phyloP scores from a whole-genome alignment of 768 basidiomycete genomes.

The Lentinula aciculospora region DNA sequence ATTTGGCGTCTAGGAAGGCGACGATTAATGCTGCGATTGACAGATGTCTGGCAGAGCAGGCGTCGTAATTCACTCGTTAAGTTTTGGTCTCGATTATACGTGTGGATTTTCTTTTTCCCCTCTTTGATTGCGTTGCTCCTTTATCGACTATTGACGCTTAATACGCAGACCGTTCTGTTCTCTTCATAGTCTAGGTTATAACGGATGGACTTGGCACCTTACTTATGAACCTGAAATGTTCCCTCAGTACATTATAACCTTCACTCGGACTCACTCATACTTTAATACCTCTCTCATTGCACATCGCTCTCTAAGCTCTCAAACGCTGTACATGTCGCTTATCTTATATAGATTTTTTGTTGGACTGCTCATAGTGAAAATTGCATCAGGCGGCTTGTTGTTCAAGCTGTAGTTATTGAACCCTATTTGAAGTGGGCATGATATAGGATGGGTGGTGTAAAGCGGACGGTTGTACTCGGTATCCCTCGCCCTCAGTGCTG shows the following conservation, averaged over 20 bases:
- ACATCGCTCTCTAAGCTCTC: not conserved
- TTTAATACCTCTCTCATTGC: not conserved
- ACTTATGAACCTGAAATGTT: not conserved
- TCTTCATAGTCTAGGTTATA: not conserved
- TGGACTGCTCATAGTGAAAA: not conserved
- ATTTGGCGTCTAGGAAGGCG: constrained; percentile 64
- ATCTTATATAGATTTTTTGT: not conserved
- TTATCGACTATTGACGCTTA: not conserved
- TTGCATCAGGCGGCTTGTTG: too few relatives aligned
- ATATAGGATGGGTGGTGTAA: too few relatives aligned
- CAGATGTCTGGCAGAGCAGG: constrained; percentile 36
- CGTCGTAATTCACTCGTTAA: not conserved
- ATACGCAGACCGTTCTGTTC: not conserved
- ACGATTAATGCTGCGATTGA: constrained; percentile 79
- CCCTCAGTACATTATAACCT: not conserved
- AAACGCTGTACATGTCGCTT: not conserved
- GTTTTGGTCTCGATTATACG: not conserved
- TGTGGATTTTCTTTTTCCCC: not conserved
- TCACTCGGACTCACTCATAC: not conserved
- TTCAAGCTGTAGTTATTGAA: too few relatives aligned
- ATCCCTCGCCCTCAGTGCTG: too few relatives aligned
- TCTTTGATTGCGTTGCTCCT: not conserved
- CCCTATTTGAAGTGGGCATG: too few relatives aligned
- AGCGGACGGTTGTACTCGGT: too few relatives aligned
- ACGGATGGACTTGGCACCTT: not conserved